These are phyloP conservation scores for Eleusine coracana DNA, from an alignment of 176 grass and related monocot genomes.

Conservation along the genomic window DNA sequence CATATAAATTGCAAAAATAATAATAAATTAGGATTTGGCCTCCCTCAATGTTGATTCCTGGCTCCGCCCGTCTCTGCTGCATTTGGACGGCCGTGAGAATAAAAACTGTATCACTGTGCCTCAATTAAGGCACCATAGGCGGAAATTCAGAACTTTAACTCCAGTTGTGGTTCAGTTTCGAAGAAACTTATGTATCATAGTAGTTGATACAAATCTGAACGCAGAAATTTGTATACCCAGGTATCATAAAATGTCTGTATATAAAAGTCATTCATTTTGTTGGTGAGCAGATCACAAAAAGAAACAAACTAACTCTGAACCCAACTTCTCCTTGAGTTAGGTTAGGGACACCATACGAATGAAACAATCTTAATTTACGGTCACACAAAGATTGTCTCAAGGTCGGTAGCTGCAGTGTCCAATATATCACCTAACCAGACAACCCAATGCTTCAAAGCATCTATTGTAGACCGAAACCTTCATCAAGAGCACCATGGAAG, in stretches of 20 bases:
- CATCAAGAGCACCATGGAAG: conserved; percentile 56
- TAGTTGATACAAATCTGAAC: background rate
- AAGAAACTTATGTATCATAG: background rate
- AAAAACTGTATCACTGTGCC: background rate
- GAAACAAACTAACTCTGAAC: conserved; percentile 34
- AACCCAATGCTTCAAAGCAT: conserved; percentile 30
- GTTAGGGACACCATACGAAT: conserved; percentile 70
- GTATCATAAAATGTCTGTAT: background rate
- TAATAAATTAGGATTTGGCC: no score
- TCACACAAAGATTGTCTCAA: conserved; percentile 72
- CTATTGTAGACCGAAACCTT: conserved; percentile 36
- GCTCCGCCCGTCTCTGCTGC: no score
- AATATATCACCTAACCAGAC: conserved; percentile 58
- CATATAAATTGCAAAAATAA: no score
- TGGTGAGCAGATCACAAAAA: conserved; percentile 43
- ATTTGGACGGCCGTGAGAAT: background rate
- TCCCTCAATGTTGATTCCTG: no score
- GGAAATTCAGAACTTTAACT: background rate
- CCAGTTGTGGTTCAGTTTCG: background rate
- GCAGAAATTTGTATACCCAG: background rate
- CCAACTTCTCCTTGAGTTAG: conserved; percentile 48
- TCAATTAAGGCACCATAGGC: background rate
- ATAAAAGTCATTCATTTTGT: conserved; percentile 13
- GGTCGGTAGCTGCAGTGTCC: conserved; percentile 32
- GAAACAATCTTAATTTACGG: conserved; percentile 63